Conservation (phyloP, 805 yeast genomes). For the Priceomyces medius region DNA sequence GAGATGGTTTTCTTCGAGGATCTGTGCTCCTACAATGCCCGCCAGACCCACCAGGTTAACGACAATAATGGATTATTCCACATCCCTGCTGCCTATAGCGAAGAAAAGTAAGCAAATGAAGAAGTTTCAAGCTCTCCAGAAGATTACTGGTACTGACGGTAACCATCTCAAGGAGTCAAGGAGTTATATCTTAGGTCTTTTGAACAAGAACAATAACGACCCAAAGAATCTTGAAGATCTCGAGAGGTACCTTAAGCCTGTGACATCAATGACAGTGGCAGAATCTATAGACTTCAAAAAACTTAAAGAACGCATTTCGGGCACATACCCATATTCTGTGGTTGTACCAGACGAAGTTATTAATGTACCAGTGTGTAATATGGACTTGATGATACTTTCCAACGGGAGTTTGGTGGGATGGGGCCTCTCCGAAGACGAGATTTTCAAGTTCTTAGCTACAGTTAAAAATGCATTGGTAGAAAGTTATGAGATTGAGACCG, state of each 20-base stretch:
- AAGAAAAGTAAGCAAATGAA: slow-evolving; percentile 12
- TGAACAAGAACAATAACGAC: slow-evolving; percentile 18
- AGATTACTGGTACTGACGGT: slow-evolving; percentile 25
- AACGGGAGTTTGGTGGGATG: slow-evolving; percentile 84
- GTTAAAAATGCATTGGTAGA: slow-evolving; percentile 45
- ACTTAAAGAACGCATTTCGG: slow-evolving; percentile 25
- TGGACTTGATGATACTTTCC: slow-evolving; percentile 65
- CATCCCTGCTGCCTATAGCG: neutral
- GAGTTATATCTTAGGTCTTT: slow-evolving; percentile 22
- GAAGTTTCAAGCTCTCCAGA: slow-evolving; percentile 27
- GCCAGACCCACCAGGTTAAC: neutral
- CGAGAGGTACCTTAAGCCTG: slow-evolving; percentile 40
- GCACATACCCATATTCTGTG: slow-evolving; percentile 7
- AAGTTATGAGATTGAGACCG: slow-evolving; percentile 61
- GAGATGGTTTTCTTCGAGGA: no score
- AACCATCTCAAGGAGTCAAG: slow-evolving; percentile 23
- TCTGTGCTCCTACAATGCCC: no score
- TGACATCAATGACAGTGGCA: slow-evolving; percentile 70
- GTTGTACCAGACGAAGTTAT: slow-evolving; percentile 72
- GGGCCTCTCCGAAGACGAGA: slow-evolving; percentile 64
- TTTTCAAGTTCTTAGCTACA: slow-evolving; percentile 51
- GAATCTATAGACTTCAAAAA: slow-evolving; percentile 63
- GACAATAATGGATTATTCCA: neutral
- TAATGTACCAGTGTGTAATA: slow-evolving; percentile 40
- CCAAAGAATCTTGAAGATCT: slow-evolving; percentile 20